Conservation (phyloP, 164 flowering plant genomes). For the Stephania yunnanensis region DNA sequence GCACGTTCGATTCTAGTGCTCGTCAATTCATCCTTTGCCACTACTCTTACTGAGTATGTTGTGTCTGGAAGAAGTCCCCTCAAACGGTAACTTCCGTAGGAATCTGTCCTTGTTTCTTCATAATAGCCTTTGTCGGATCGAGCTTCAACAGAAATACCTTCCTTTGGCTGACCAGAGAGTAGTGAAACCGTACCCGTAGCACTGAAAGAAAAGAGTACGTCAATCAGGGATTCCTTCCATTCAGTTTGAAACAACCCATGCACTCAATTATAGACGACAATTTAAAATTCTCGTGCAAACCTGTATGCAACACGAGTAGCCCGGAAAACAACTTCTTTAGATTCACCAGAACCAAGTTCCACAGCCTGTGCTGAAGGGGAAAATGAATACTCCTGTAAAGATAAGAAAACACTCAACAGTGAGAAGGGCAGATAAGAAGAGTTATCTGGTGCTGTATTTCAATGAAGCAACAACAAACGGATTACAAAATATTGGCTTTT, state of each 20-base stretch:
- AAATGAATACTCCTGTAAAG: conserved; percentile 83
- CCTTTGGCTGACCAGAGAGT: conserved; percentile 87
- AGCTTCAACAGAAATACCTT: conserved; percentile 86
- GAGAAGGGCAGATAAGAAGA: not conserved
- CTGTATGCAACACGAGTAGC: conserved; percentile 99
- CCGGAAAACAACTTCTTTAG: conserved; percentile 66
- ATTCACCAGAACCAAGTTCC: conserved; percentile 93
- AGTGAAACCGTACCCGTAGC: conserved; percentile 75
- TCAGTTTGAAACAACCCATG: not conserved
- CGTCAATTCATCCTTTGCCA: conserved; percentile 43
- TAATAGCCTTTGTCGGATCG: conserved; percentile 83
- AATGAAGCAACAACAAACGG: not conserved
- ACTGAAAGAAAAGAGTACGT: conserved; percentile 37
- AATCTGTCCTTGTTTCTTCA: conserved; percentile 81
- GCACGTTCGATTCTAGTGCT: conserved; percentile 74
- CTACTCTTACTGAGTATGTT: conserved; percentile 62
- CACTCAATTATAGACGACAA: not conserved
- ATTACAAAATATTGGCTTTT: not conserved
- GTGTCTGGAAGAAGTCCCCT: conserved; percentile 89
- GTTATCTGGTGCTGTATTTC: not conserved
- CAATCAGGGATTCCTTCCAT: conserved; percentile 6
- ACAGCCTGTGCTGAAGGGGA: conserved; percentile 87
- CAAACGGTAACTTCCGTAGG: conserved; percentile 72
- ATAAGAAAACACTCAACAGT: conserved; percentile 4
- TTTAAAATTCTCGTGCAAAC: conserved; percentile 25